Conservation (phyloP, 2,329 filamentous ascomycete species). For the Ophiostoma piceae region DNA sequence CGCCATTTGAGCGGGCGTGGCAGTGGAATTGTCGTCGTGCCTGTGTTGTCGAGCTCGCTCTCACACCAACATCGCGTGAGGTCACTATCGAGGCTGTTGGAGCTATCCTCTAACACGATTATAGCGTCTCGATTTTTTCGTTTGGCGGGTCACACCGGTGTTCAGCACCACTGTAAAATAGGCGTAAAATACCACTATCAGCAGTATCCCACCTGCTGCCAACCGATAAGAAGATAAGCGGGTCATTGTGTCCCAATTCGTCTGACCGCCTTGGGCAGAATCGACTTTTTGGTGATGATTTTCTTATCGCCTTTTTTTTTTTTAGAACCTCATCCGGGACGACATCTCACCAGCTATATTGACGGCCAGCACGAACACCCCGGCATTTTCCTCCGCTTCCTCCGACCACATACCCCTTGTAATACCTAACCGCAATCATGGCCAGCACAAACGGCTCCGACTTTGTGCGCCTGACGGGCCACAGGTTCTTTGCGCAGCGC, state of each 20-base stretch:
- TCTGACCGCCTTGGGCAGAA: slow-evolving; percentile 26
- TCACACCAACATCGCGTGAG: not conserved
- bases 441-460: slow-evolving; percentile 18
- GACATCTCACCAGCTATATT: not conserved
- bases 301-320: slow-evolving; percentile 13
- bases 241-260: not conserved
- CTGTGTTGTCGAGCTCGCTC: not conserved
- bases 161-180: not conserved
- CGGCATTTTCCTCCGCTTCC: not conserved
- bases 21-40: not conserved
- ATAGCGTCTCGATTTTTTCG: slow-evolving; percentile 11
- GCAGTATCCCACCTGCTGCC: not conserved
- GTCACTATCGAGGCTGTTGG: not conserved
- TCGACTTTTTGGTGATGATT: slow-evolving; percentile 19
- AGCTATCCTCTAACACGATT: not conserved
- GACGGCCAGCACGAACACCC: not conserved
- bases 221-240: slow-evolving; percentile 19
- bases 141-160: not conserved
- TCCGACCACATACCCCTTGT: not conserved
- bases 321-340: slow-evolving; percentile 6
- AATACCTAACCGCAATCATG: slow-evolving; percentile 15
- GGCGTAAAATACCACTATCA: not conserved
- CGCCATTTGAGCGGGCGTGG: slow-evolving; percentile 19
- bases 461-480: slow-evolving; percentile 65
- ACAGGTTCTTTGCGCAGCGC: slow-evolving; percentile 75